Evolutionary conservation across 2,329 filamentous ascomycete species (phyloP).

Genomic region (Epichloe amarillans): DNA sequence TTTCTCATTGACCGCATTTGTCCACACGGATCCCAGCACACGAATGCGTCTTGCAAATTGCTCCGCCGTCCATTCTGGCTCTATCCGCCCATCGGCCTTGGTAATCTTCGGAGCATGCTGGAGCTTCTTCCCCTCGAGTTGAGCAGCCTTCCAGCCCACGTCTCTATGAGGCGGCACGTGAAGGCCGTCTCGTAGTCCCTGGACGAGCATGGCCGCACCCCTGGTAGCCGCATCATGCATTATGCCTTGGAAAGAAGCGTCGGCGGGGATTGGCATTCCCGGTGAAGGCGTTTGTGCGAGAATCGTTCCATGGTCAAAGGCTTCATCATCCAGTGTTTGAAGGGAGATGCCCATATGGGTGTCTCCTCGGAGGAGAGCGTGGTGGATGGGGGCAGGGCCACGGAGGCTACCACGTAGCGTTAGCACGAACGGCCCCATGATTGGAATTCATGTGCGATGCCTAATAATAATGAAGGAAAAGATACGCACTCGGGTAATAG

Average conservation of each 20-base stretch:
- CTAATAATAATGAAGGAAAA: neutral
- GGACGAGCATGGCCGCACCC: constrained; percentile 60
- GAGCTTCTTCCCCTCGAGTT: constrained; percentile 10
- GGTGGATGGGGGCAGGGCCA: constrained; percentile 76
- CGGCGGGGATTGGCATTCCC: constrained; percentile 36
- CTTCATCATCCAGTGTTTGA: constrained; percentile 65
- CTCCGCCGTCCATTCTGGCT: constrained; percentile 35
- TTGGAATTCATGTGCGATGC: no score
- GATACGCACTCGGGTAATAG: constrained; percentile 61
- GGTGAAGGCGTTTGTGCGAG: constrained; percentile 54
- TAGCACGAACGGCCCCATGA: neutral
- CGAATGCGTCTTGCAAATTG: constrained; percentile 42
- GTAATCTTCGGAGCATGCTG: constrained; percentile 60
- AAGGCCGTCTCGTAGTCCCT: constrained; percentile 45
- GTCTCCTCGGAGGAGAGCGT: constrained; percentile 56
- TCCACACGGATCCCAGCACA: constrained; percentile 58
- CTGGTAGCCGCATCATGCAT: constrained; percentile 39
- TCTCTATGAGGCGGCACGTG: constrained; percentile 50
- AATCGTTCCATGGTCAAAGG: constrained; percentile 69
- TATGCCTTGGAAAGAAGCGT: constrained; percentile 29
- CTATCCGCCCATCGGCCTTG: constrained; percentile 47
- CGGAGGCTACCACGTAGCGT: constrained; percentile 45
- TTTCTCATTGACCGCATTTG: constrained; percentile 16
- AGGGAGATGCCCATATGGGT: constrained; percentile 61
- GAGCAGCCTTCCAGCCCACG: constrained; percentile 11